These are phyloP conservation scores for Nothomitra cinnamomea DNA, from an alignment of 2,329 filamentous ascomycete genomes.

Conservation along the genomic window DNA sequence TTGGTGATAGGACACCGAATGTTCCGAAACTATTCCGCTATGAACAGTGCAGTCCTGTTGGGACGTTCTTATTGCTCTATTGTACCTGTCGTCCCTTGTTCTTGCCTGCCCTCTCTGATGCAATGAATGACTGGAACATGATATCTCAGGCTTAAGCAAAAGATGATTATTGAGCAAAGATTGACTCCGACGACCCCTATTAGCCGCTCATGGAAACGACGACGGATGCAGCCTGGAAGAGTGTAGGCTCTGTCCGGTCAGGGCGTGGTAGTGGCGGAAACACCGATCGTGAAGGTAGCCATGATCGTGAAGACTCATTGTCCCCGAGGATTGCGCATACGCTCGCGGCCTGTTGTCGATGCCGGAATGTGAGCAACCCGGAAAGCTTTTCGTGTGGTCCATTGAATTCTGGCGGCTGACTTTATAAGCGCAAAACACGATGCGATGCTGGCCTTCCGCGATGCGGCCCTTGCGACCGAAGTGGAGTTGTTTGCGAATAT, in stretches of 20 bases:
- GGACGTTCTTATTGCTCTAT: no score
- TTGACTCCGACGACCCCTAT: neutral
- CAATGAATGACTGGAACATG: neutral
- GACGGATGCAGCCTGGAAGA: neutral
- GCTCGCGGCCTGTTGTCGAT: constrained; percentile 10
- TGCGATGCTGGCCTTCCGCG: constrained; percentile 86
- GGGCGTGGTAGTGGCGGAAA: neutral
- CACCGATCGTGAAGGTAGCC: neutral
- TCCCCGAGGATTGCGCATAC: constrained; percentile 7
- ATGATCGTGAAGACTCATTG: neutral
- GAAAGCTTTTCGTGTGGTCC: no score
- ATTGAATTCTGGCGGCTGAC: neutral
- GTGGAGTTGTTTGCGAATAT: constrained; percentile 85
- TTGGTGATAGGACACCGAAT: no score
- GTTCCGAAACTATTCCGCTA: no score
- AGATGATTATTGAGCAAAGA: neutral
- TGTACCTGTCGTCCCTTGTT: no score
- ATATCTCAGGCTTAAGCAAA: neutral
- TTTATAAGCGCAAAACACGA: constrained; percentile 68
- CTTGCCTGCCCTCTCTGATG: no score
- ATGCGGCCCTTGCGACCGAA: constrained; percentile 83
- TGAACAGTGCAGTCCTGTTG: no score
- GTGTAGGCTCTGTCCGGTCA: neutral
- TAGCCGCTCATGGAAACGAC: neutral
- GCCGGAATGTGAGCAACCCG: constrained; percentile 5